phyloP scores from a whole-genome alignment of 2,329 filamentous ascomycete species.

The Phyllosticta citriasiana region DNA sequence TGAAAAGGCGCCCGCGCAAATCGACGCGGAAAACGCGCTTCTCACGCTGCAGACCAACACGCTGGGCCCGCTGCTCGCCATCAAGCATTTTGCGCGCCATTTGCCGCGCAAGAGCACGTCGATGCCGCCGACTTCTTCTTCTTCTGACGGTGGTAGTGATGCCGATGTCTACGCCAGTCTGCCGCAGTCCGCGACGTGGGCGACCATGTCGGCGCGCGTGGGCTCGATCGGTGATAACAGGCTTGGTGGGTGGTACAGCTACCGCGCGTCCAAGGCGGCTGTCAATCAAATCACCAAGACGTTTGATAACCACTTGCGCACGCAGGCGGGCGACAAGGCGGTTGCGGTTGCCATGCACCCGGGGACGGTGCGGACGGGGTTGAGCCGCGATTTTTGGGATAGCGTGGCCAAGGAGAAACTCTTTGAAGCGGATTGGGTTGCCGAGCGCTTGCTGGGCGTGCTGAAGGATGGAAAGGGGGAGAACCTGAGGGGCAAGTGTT shows the following conservation, averaged over 20 bases:
- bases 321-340: slow-evolving; percentile 50
- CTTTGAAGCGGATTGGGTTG: slow-evolving; percentile 57
- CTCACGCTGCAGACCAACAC: slow-evolving; percentile 64
- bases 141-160: slow-evolving; percentile 8
- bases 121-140: slow-evolving; percentile 15
- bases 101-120: slow-evolving; percentile 50
- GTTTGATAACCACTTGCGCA: slow-evolving; percentile 57
- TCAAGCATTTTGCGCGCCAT: slow-evolving; percentile 64
- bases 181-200: slow-evolving; percentile 51
- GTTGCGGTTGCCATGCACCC: slow-evolving; percentile 66
- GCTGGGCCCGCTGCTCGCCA: slow-evolving; percentile 62
- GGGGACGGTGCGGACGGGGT: slow-evolving; percentile 66
- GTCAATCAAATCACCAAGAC: slow-evolving; percentile 62
- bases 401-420: slow-evolving; percentile 52
- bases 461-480: slow-evolving; percentile 46
- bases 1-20: slow-evolving; percentile 59
- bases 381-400: slow-evolving; percentile 64
- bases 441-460: slow-evolving; percentile 53
- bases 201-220: slow-evolving; percentile 70
- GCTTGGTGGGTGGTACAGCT: slow-evolving; percentile 72
- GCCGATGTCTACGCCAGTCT: slow-evolving; percentile 19
- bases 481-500: slow-evolving; percentile 33
- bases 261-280: slow-evolving; percentile 65
- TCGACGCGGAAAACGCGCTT: slow-evolving; percentile 52
- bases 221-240: slow-evolving; percentile 63